Conservation (phyloP, 177 flowering plant species). For the Vitis hybrid region DNA sequence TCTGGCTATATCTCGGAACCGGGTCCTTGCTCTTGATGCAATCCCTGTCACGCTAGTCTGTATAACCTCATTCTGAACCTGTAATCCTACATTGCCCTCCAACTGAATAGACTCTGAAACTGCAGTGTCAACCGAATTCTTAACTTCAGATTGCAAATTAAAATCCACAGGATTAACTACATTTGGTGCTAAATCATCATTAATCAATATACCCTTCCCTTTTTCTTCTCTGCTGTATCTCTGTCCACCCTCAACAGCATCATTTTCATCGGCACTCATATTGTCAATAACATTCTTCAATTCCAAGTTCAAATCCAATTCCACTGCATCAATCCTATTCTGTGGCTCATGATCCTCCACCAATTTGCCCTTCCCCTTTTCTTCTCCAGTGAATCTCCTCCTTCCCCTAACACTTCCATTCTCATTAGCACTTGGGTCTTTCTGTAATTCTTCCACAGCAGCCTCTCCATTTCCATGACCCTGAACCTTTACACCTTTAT, state of each 20-base stretch:
- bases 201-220: slow-evolving; percentile 3
- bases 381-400: slow-evolving; percentile 41
- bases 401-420: not conserved
- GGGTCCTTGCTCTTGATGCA: slow-evolving; percentile 23
- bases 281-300: too few species aligned
- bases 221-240: slow-evolving; percentile 8
- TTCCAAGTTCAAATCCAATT: not conserved
- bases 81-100: not conserved
- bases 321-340: not conserved
- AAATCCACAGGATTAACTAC: not conserved
- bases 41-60: not conserved
- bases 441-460: not conserved
- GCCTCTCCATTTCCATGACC: not conserved
- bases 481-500: not conserved
- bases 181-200: not conserved
- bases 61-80: not conserved
- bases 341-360: slow-evolving; percentile 10
- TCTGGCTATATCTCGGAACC: slow-evolving; percentile 33
- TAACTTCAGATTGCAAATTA: slow-evolving; percentile 7
- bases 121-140: not conserved
- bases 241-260: not conserved
- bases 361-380: slow-evolving; percentile 54
- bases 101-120: not conserved
- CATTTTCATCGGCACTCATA: not conserved
- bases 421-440: not conserved